Percentiles rank a stretch among this genome's conserved stretches.
Evolutionary conservation across 139 green algal species (phyloP).

Genomic region (Volvox reticuliferus): DNA sequence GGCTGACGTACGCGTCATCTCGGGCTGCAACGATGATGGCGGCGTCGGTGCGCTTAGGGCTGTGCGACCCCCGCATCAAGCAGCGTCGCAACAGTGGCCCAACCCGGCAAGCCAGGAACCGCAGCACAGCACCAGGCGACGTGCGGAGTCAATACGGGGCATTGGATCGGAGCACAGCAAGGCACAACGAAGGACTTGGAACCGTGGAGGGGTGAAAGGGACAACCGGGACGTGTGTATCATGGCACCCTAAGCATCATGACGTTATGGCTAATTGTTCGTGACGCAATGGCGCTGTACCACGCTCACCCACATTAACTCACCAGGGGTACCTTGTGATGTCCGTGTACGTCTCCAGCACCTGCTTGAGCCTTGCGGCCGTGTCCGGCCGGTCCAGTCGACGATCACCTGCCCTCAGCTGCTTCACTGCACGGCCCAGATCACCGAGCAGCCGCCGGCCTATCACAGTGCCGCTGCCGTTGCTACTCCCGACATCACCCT

Average conservation of each 20-base stretch:
- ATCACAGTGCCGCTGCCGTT: not conserved
- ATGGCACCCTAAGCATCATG: too few relatives aligned
- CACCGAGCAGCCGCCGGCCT: constrained; percentile 29
- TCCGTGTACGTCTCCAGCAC: constrained; percentile 91
- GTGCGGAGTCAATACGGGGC: too few relatives aligned
- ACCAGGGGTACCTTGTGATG: constrained; percentile 80
- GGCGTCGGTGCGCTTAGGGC: constrained; percentile 76
- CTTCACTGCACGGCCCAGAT: constrained; percentile 32
- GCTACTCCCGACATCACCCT: not conserved
- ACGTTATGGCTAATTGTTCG: too few relatives aligned
- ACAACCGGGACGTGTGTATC: too few relatives aligned
- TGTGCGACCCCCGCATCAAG: constrained; percentile 27
- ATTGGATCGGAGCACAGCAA: too few relatives aligned
- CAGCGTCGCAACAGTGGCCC: too few relatives aligned
- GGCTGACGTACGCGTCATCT: constrained; percentile 84
- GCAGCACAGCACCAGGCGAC: too few relatives aligned
- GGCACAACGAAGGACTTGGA: too few relatives aligned
- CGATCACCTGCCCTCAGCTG: not conserved
- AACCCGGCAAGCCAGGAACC: too few relatives aligned
- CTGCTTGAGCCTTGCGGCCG: constrained; percentile 54
- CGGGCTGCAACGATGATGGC: constrained; percentile 81
- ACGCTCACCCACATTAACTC: not conserved
- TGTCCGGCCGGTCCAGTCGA: constrained; percentile 14
- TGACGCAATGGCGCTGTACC: too few relatives aligned
- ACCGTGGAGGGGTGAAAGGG: too few relatives aligned